A percentile compares a stretch with the other conserved stretches of the same genome.
Evolutionary conservation across 1,284 basidiomycete species (phyloP).

Genomic region (Rhodotorula sp.): DNA sequence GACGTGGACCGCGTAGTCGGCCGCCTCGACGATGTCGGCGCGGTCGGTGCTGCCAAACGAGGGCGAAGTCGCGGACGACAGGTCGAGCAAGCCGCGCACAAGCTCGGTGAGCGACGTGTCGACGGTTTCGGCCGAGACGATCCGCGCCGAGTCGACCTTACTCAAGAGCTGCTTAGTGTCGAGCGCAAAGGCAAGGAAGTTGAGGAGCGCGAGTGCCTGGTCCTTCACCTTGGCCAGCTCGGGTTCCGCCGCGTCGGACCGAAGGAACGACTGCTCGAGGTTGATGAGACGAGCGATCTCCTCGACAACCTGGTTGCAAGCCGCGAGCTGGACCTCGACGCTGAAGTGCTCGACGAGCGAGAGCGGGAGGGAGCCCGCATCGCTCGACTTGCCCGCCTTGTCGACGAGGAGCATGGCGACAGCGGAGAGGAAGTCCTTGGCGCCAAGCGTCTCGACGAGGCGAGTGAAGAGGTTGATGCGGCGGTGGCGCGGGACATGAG

Average conservation of each 20-base stretch:
- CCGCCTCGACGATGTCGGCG: constrained; percentile 34
- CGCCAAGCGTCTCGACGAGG: constrained; percentile 81
- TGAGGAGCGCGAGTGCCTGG: constrained; percentile 28
- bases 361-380: constrained; percentile 61
- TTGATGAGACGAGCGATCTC: constrained; percentile 67
- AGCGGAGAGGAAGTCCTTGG: constrained; percentile 78
- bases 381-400: constrained; percentile 66
- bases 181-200: constrained; percentile 34
- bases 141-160: constrained; percentile 42
- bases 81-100: constrained; percentile 37
- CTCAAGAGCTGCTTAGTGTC: constrained; percentile 39
- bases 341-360: constrained; percentile 65
- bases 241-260: constrained; percentile 47
- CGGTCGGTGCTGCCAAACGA: constrained; percentile 13
- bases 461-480: constrained; percentile 86
- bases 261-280: constrained; percentile 59
- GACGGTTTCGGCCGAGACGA: constrained; percentile 23
- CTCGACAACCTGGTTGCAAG: constrained; percentile 65
- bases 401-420: constrained; percentile 84
- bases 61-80: constrained; percentile 15
- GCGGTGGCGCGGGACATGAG: constrained; percentile 83
- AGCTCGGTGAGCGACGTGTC: constrained; percentile 34
- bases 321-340: constrained; percentile 60
- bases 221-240: constrained; percentile 13
- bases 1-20: constrained; percentile 48